phyloP scores from a whole-genome alignment of 805 yeast genomes.

The Spathaspora passalidarum region DNA sequence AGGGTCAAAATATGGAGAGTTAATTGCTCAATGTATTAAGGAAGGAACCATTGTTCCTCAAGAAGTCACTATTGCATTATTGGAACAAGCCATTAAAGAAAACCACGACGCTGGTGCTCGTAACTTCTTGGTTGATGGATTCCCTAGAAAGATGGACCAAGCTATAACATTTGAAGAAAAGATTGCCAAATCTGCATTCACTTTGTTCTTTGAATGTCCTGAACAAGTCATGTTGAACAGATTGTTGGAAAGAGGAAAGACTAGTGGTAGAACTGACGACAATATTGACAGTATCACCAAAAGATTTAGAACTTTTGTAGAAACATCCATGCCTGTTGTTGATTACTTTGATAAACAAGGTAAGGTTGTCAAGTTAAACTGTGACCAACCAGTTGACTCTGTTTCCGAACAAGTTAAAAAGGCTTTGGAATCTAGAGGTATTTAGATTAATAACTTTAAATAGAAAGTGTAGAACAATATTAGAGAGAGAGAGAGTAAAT shows the following conservation, averaged over 20 bases:
- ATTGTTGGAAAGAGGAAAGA: constrained; percentile 86
- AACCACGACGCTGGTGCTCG: constrained; percentile 46
- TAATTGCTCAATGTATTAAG: constrained; percentile 78
- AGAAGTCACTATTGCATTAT: constrained; percentile 78
- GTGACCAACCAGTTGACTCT: constrained; percentile 76
- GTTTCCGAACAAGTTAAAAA: constrained; percentile 69
- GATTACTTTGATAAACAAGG: constrained; percentile 71
- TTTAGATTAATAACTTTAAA: constrained; percentile 13
- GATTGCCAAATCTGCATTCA: constrained; percentile 66
- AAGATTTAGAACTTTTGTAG: constrained; percentile 81
- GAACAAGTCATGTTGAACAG: constrained; percentile 81
- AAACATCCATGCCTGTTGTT: constrained; percentile 92
- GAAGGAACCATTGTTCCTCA: constrained; percentile 95
- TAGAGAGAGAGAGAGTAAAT: background rate
- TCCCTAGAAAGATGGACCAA: constrained; percentile 98
- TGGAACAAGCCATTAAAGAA: constrained; percentile 73
- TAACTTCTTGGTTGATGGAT: constrained; percentile 87
- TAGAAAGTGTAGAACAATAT: background rate
- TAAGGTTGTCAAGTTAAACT: constrained; percentile 73
- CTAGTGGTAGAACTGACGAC: constrained; percentile 92
- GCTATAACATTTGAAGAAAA: constrained; percentile 87
- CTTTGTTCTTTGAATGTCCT: constrained; percentile 78
- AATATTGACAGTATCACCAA: constrained; percentile 87
- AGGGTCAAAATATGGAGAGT: constrained; percentile 80
- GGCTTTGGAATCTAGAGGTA: constrained; percentile 50